Conservation (phyloP, 441 rosid species). For the Gossypium gossypioides region DNA sequence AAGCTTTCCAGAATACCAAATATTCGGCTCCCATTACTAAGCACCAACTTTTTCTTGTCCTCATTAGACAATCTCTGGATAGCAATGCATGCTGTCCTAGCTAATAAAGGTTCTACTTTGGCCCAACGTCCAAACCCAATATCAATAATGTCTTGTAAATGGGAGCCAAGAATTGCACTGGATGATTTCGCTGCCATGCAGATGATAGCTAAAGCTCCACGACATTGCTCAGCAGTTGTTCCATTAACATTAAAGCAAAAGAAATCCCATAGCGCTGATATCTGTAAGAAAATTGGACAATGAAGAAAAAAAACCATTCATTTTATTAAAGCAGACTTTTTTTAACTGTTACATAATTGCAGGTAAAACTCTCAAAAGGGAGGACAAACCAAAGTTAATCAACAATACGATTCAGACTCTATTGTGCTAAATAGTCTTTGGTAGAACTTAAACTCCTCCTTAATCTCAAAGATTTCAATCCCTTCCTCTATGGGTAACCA, state of each 20-base stretch:
- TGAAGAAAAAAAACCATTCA: background rate
- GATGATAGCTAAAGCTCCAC: conserved; percentile 82
- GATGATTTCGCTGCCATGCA: conserved; percentile 98
- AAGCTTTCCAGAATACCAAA: conserved; percentile 73
- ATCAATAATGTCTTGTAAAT: conserved; percentile 90
- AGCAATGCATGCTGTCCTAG: conserved; percentile 86
- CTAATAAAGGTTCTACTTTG: conserved; percentile 87
- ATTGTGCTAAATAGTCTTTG: background rate
- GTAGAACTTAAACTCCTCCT: background rate
- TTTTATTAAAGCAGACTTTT: background rate
- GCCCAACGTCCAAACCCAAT: conserved; percentile 99
- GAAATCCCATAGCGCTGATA: conserved; percentile 89
- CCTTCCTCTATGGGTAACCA: background rate
- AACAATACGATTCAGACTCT: background rate
- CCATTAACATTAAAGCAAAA: conserved; percentile 90
- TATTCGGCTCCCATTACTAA: conserved; percentile 60
- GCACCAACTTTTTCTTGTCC: conserved; percentile 67
- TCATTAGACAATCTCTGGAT: conserved; percentile 78
- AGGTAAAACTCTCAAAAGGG: background rate
- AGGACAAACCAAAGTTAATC: background rate
- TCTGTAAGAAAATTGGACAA: conserved; percentile 36
- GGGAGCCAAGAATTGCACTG: conserved; percentile 63
- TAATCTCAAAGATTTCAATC: background rate
- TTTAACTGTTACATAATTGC: background rate
- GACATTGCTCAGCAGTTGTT: conserved; percentile 82